Conservation (phyloP, 768 basidiomycete genomes). For the Tulasnella sp. region DNA sequence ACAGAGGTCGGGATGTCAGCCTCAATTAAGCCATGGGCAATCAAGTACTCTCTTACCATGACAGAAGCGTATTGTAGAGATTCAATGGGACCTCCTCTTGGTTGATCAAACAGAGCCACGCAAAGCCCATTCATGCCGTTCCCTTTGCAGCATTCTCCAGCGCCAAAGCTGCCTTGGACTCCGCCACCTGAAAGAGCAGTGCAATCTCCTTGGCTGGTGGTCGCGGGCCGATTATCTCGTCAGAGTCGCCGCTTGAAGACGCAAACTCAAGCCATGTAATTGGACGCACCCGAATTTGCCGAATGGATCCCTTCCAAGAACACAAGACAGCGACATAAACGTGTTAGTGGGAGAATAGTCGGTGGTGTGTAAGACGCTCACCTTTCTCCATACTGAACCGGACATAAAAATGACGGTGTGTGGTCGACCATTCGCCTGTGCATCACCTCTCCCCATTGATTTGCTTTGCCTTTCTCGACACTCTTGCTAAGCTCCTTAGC, state of each 20-base stretch:
- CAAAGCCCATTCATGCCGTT: not conserved
- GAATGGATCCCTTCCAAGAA: not conserved
- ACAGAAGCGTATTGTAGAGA: not conserved
- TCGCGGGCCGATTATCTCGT: no score
- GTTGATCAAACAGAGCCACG: not conserved
- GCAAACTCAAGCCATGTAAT: not conserved
- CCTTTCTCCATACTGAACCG: not conserved
- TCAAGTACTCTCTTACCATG: not conserved
- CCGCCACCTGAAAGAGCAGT: not conserved
- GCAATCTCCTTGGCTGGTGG: not conserved
- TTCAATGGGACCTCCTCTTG: not conserved
- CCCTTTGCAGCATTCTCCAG: constrained; percentile 5
- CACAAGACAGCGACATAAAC: not conserved
- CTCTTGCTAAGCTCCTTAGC: not conserved
- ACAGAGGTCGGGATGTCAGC: not conserved
- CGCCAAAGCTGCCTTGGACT: not conserved
- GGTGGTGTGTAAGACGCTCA: not conserved
- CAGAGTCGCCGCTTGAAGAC: not conserved
- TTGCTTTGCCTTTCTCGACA: not conserved
- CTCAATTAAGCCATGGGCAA: not conserved
- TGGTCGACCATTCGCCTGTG: not conserved
- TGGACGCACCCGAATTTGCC: not conserved
- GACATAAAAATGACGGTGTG: not conserved
- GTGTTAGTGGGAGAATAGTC: not conserved
- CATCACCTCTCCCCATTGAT: not conserved